phyloP scores from a whole-genome alignment of 2,329 filamentous ascomycete species.

The Achaetomium macrosporum region DNA sequence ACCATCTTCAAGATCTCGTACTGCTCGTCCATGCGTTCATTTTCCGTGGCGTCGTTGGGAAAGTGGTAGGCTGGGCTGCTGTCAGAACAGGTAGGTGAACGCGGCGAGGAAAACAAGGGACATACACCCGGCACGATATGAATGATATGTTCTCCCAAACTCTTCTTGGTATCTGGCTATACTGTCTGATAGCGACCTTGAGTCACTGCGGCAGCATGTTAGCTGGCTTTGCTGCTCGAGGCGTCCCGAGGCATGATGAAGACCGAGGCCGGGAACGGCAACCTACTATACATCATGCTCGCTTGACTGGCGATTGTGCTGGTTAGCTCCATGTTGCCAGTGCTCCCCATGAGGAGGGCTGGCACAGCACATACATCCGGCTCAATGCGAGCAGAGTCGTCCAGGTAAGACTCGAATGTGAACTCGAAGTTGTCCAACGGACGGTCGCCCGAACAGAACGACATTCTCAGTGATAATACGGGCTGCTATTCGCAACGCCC shows the following conservation, averaged over 20 bases:
- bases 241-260: not conserved
- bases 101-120: not conserved
- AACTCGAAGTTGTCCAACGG: constrained; percentile 22
- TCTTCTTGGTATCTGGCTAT: constrained; percentile 27
- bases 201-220: constrained; percentile 18
- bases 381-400: constrained; percentile 22
- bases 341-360: not conserved
- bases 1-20: constrained; percentile 29
- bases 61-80: constrained; percentile 29
- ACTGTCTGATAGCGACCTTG: constrained; percentile 29
- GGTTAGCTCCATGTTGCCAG: not conserved
- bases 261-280: not conserved
- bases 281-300: constrained; percentile 18
- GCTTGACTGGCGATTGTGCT: not conserved
- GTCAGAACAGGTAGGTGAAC: not conserved
- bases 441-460: constrained; percentile 4
- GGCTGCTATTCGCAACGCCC: not conserved
- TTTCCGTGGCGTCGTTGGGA: constrained; percentile 31
- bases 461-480: not conserved
- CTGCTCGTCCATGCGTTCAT: constrained; percentile 29
- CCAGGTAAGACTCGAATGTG: constrained; percentile 26
- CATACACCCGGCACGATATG: constrained; percentile 29
- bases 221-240: not conserved
- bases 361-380: constrained; percentile 22
- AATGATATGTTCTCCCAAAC: constrained; percentile 31